phyloP scores from a whole-genome alignment of 1,139 yeast genomes.

The Diutina pseudorugosa region DNA sequence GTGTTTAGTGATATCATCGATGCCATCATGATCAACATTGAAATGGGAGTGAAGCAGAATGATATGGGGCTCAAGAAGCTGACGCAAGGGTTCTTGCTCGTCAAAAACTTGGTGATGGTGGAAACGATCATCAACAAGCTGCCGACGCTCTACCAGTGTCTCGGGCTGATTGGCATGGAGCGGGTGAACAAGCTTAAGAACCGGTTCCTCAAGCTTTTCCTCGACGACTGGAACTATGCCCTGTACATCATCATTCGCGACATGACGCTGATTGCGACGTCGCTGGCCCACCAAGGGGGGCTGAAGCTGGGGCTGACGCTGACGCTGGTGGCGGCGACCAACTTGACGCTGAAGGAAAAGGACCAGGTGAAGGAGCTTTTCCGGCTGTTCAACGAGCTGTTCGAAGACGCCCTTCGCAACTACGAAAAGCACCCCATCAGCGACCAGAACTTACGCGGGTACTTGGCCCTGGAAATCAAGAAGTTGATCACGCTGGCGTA shows the following conservation, averaged over 20 bases:
- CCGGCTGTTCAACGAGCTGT: constrained; percentile 67
- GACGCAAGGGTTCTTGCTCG: constrained; percentile 55
- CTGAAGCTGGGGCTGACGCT: constrained; percentile 10
- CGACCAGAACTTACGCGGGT: constrained; percentile 52
- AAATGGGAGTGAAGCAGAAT: constrained; percentile 35
- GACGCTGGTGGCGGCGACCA: constrained; percentile 1
- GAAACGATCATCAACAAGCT: constrained; percentile 65
- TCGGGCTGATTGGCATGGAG: constrained; percentile 56
- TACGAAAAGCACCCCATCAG: constrained; percentile 55
- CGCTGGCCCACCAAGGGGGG: constrained; percentile 16
- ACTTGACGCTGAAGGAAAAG: constrained; percentile 49
- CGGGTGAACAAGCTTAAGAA: constrained; percentile 61
- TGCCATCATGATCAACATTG: constrained; percentile 46
- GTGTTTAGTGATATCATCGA: constrained; percentile 70
- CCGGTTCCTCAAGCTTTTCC: constrained; percentile 61
- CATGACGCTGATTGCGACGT: constrained; percentile 44
- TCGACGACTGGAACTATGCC: constrained; percentile 76
- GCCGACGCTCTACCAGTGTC: constrained; percentile 27
- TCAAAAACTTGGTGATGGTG: constrained; percentile 60
- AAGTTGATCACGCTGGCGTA: constrained; percentile 72
- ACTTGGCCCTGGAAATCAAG: constrained; percentile 51
- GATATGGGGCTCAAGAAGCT: constrained; percentile 29
- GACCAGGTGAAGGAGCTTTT: constrained; percentile 83
- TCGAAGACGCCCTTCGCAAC: constrained; percentile 57
- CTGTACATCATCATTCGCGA: constrained; percentile 63